Percentiles rank a stretch among this genome's conserved stretches.
These are phyloP conservation scores for Hydnomerulius pinastri DNA, from an alignment of 768 basidiomycete genomes.

Conservation along the genomic window DNA sequence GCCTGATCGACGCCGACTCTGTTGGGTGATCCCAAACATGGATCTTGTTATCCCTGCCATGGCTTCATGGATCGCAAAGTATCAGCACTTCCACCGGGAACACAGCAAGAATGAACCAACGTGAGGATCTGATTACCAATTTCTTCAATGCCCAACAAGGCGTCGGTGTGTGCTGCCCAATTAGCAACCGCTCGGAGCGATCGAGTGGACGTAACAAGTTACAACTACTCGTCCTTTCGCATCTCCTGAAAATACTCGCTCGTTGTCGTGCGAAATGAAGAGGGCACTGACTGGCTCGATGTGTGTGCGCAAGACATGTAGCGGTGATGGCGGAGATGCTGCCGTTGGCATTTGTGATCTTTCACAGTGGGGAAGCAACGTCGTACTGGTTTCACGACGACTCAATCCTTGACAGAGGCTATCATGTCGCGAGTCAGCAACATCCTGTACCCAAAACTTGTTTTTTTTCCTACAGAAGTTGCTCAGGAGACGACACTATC, in stretches of 20 bases:
- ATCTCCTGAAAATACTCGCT: constrained; percentile 87
- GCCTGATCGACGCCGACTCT: constrained; percentile 47
- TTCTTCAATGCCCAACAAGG: constrained; percentile 79
- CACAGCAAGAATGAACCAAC: constrained; percentile 49
- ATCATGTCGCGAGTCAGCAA: no score
- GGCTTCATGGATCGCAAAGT: constrained; percentile 37
- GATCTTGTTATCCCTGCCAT: constrained; percentile 85
- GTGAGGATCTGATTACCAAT: constrained; percentile 69
- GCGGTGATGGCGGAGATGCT: constrained; percentile 53
- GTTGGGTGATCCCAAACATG: constrained; percentile 67
- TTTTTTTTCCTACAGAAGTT: no score
- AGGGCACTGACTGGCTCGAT: constrained; percentile 60
- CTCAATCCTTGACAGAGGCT: no score
- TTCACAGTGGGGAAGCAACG: no score
- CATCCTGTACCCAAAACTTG: no score
- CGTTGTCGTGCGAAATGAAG: constrained; percentile 68
- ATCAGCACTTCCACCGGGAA: neutral
- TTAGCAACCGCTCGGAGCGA: constrained; percentile 69
- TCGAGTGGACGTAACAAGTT: constrained; percentile 75
- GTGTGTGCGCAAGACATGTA: constrained; percentile 78
- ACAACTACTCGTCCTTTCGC: constrained; percentile 71
- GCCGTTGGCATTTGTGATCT: no score
- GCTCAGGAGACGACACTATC: no score
- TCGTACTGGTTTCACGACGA: no score
- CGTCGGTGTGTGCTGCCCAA: constrained; percentile 81